Base-by-base conservation (phyloP, 257 asterid species). In the Forsythia suspensa region DNA sequence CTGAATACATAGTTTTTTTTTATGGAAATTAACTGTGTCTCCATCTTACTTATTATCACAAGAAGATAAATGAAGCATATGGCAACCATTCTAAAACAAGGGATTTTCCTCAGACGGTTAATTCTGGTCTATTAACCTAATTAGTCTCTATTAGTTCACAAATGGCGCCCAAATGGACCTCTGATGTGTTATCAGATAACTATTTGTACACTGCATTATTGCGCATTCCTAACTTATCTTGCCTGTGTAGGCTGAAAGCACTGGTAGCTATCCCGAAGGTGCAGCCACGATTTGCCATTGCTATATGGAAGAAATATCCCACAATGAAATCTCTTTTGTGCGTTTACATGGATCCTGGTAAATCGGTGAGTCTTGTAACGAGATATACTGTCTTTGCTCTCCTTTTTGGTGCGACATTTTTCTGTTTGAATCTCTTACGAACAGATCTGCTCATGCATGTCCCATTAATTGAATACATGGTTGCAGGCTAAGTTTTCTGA, bases 221-320 rank as follows among this genome's bases (percentile, higher is more conserved):
- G 9, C 8, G 10, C 40, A 29, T 63, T 61, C 70, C 61, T 24
- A n/a, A 72, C 72, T 78, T 52, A 76, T 71, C 70, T 67, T 55
- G 63, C 15, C 77, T 70, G 18, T 88, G 82, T 89, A 95, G 99
- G 99, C 84, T 95, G 79, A 95, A 95, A 86, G 95, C 95, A 29
- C 86, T 95, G 81, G 81, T 95, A 76, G 93, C 97, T 71, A 90
- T 95, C 52, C 99, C 98, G 20, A 95, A 95, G 89, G 97, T 93
- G 78, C 99, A 95, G 78, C 99, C 99, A 34, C 92, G 97, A 79
- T 91, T 85, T 82, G 97, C 99, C 63, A 80, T 95, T 40, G 93
- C 99, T 73, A 93, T 95, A 80, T 86, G 97, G 94, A 93, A 93
- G 91, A 92, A 89, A 82, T 95, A 92, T 87, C 97, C 99, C 72